These are phyloP conservation scores for Malus hybrid DNA, from an alignment of 331 rosid species.

Conservation along the genomic window DNA sequence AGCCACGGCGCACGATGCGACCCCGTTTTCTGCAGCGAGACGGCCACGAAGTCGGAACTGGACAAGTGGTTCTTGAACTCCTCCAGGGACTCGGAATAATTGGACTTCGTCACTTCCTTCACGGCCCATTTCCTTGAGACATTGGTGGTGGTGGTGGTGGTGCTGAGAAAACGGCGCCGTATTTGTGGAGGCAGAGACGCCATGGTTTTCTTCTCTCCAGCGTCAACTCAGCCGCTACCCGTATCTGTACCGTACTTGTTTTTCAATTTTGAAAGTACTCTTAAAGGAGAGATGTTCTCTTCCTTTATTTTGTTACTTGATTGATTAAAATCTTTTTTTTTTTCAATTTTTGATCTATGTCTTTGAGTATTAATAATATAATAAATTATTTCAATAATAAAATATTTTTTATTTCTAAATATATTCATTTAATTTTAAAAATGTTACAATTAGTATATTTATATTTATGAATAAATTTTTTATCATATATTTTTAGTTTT, in stretches of 20 bases:
- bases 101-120: constrained; percentile 59
- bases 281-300: too few relatives aligned
- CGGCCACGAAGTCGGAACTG: constrained; percentile 58
- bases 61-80: constrained; percentile 45
- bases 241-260: not conserved
- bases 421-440: too few relatives aligned
- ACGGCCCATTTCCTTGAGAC: constrained; percentile 41
- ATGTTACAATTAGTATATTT: too few relatives aligned
- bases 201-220: not conserved
- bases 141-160: not conserved
- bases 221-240: not conserved
- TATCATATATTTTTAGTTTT: too few relatives aligned
- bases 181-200: constrained; percentile 19
- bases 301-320: too few relatives aligned
- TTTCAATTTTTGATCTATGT: too few relatives aligned
- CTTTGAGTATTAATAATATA: too few relatives aligned
- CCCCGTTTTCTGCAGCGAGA: constrained; percentile 66
- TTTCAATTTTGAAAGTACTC: not conserved
- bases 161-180: constrained; percentile 42
- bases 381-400: too few relatives aligned
- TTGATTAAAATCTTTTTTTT: too few relatives aligned
- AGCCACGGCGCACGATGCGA: constrained; percentile 54
- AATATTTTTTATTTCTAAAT: too few relatives aligned
- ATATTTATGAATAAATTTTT: too few relatives aligned
- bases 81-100: constrained; percentile 45